A percentile compares a stretch with the other conserved stretches of the same genome.
Evolutionary conservation across 148 eudicot genomes (phyloP).

Genomic region (Camellia granthamiana): DNA sequence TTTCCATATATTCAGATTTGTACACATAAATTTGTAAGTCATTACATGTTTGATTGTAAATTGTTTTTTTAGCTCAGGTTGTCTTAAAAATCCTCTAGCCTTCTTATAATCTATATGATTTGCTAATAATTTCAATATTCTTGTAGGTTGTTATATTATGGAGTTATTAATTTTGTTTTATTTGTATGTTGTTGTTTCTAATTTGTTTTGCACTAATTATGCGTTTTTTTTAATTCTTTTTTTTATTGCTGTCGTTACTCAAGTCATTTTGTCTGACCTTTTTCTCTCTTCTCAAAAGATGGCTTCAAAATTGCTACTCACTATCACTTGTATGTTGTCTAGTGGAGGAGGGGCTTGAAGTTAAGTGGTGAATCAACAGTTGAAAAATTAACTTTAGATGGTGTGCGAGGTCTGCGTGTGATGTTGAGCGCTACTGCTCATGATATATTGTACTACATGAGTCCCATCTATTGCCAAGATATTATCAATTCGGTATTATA

Average conservation of each 20-base stretch:
- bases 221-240: not conserved
- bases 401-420: slow-evolving; percentile 83
- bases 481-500: slow-evolving; percentile 81
- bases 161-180: not conserved
- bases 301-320: not conserved
- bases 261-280: not conserved
- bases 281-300: not conserved
- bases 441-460: slow-evolving; percentile 97
- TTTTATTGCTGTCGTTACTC: not conserved
- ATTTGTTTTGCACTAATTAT: not conserved
- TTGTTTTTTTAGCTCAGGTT: not conserved
- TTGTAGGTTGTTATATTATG: not conserved
- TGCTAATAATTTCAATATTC: not conserved
- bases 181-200: not conserved
- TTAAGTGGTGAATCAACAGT: slow-evolving; percentile 94
- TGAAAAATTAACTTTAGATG: slow-evolving; percentile 78
- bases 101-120: not conserved
- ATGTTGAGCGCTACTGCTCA: slow-evolving; percentile 93
- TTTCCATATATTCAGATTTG: not conserved
- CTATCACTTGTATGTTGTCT: slow-evolving; percentile 12
- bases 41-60: not conserved
- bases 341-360: slow-evolving; percentile 97
- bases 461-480: slow-evolving; percentile 98
- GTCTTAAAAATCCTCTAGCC: not conserved
- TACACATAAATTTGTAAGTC: not conserved